These are phyloP conservation scores for Pestalotiopsis sp. DNA, from an alignment of 2,329 filamentous ascomycete species.

Conservation along the genomic window DNA sequence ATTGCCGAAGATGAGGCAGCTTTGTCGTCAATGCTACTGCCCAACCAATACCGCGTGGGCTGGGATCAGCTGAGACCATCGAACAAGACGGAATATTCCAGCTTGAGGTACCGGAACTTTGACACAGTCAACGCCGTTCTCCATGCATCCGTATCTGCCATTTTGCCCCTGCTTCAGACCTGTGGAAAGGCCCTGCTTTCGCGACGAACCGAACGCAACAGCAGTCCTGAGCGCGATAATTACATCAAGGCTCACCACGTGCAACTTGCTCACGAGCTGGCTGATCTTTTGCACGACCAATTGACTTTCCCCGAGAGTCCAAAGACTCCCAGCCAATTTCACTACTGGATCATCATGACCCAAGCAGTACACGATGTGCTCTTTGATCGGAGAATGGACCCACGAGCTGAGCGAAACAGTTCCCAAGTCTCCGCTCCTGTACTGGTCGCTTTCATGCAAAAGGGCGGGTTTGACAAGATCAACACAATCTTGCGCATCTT, in stretches of 20 bases:
- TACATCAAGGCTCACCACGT: constrained; percentile 55
- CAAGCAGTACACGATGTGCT: constrained; percentile 77
- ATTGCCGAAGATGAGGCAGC: constrained; percentile 27
- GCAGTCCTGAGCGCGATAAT: constrained; percentile 49
- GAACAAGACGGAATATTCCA: constrained; percentile 26
- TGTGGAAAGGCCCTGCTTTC: constrained; percentile 80
- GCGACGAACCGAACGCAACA: constrained; percentile 51
- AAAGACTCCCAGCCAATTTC: constrained; percentile 64
- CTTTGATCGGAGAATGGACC: constrained; percentile 59
- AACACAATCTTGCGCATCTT: constrained; percentile 73
- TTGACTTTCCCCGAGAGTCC: constrained; percentile 49
- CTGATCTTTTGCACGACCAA: constrained; percentile 68
- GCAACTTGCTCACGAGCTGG: constrained; percentile 64
- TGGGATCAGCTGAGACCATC: constrained; percentile 20
- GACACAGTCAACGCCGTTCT: constrained; percentile 75
- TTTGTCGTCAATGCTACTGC: constrained; percentile 25
- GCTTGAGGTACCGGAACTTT: constrained; percentile 67
- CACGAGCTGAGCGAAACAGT: constrained; percentile 47
- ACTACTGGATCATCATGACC: constrained; percentile 81
- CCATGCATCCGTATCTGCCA: constrained; percentile 73
- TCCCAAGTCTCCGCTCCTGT: constrained; percentile 70
- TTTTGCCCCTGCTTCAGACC: constrained; percentile 83
- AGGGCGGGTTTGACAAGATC: constrained; percentile 72
- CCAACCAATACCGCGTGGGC: constrained; percentile 24
- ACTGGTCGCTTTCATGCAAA: constrained; percentile 82